Conservation (phyloP, 495 filamentous ascomycete genomes). For the Xylaria grammica region DNA sequence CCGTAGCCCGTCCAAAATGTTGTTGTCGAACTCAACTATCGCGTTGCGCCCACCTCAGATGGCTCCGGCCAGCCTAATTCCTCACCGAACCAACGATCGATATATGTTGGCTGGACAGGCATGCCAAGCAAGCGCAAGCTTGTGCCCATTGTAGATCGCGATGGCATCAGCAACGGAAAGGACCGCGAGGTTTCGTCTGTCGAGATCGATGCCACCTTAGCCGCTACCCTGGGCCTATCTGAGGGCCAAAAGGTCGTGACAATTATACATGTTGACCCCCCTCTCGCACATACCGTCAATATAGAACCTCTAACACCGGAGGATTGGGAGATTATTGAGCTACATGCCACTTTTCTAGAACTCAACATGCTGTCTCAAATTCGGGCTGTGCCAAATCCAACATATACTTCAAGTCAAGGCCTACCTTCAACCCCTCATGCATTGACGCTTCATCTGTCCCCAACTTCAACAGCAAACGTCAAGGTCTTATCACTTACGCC, state of each 20-base stretch:
- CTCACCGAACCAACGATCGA: constrained; percentile 61
- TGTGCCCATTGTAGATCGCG: constrained; percentile 71
- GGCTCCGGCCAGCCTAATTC: constrained; percentile 44
- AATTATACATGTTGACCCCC: constrained; percentile 84
- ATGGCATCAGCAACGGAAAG: constrained; percentile 67
- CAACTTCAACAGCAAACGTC: constrained; percentile 93
- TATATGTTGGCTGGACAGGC: constrained; percentile 93
- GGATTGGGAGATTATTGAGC: constrained; percentile 98
- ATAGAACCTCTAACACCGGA: constrained; percentile 94
- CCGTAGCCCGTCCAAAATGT: constrained; percentile 88
- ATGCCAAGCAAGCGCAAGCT: constrained; percentile 89
- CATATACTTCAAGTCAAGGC: constrained; percentile 56
- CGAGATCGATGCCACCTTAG: constrained; percentile 90
- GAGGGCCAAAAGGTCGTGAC: constrained; percentile 83
- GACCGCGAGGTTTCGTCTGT: constrained; percentile 77
- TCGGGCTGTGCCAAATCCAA: constrained; percentile 86
- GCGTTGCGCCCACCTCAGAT: constrained; percentile 43
- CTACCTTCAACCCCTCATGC: constrained; percentile 66
- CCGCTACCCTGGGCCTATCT: constrained; percentile 74
- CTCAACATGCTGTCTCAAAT: constrained; percentile 93
- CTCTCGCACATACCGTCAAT: constrained; percentile 86
- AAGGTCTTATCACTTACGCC: constrained; percentile 79
- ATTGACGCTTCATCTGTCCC: constrained; percentile 89
- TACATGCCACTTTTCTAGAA: constrained; percentile 93
- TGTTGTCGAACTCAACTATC: constrained; percentile 83